Evolutionary conservation across 2,329 filamentous ascomycete species (phyloP), one percentile per base, ranked within the genome.

Genomic region (Pseudogymnoascus sp.): DNA sequence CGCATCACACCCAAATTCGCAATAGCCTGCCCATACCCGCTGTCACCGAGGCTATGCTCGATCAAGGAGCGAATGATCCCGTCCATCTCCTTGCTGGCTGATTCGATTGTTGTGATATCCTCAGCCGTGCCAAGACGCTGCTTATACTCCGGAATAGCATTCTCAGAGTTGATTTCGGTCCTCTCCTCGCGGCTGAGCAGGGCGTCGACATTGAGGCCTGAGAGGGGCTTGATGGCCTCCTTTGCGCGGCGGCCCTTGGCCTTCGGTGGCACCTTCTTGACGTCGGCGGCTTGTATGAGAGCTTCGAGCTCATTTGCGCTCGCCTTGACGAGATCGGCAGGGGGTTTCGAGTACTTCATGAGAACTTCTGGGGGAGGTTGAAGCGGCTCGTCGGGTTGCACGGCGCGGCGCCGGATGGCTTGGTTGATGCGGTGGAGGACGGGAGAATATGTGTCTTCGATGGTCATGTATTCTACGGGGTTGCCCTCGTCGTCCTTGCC

Each of bases 91-190:
- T 86, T 84, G 5, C 86, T 81, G 0, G 89, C 88, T 16, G 87
- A 82, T 65, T 84, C 79, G 62, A 95, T 83, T 3, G 82, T 79
- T 1, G 82, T 77, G 1, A 88, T 77, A 28, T 86, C 82, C 5
- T 84, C 80, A 0, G 88, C 81, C 1, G 77, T 76, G 1, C 79
- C 79, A 14, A 97, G 79, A 2, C 87, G 82, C 73, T 91, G 91
- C 72, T 92, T 95, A 82, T 96, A 97, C 65, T 93, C 90, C 0
- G 94, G 92, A 4, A 97, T 85, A 1, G 92, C 85, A 67, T 97
- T 97, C 8, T 88, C 82, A 0, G 82, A 73, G 7, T 84, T 82
- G 63, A 89, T 86, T 63, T 76, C 77, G 65, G 75, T 75, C 28
- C 76, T 77, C 56, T 80, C 83, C 63, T 82, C 78, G 64, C 80